These are phyloP conservation scores for Melampsora larici-populina DNA, from an alignment of 1,284 basidiomycete species.

Conservation along the genomic window DNA sequence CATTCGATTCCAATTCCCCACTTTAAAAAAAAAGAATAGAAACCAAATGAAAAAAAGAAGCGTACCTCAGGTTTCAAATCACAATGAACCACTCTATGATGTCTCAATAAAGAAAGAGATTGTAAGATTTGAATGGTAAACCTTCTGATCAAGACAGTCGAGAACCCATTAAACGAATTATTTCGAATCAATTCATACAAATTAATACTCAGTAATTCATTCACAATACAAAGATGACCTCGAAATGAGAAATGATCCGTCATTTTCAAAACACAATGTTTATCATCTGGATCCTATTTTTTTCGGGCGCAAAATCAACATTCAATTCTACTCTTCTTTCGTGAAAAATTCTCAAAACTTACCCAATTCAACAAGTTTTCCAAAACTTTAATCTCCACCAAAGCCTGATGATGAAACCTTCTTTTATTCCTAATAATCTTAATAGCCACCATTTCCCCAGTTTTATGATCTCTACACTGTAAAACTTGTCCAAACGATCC, in stretches of 20 bases:
- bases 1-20: too few relatives aligned
- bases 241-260: constrained; percentile 98
- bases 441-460: constrained; percentile 93
- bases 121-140: constrained; percentile 94
- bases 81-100: constrained; percentile 98
- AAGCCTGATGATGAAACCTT: constrained; percentile 94
- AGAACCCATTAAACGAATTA: constrained; percentile 95
- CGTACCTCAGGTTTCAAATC: constrained; percentile 94
- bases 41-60: constrained; percentile 11
- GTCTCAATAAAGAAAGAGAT: constrained; percentile 86
- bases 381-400: constrained; percentile 97
- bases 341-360: too few relatives aligned
- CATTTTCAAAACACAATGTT: constrained; percentile 97
- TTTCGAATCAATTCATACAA: constrained; percentile 99
- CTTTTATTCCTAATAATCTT: constrained; percentile 99
- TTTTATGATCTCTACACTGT: constrained; percentile 91
- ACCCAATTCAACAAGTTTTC: constrained; percentile 96
- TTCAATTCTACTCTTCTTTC: too few relatives aligned
- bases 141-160: constrained; percentile 85
- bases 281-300: constrained; percentile 83
- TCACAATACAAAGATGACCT: constrained; percentile 95
- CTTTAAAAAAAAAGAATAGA: background rate
- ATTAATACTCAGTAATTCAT: constrained; percentile 96
- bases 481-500: constrained; percentile 98
- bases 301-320: too few relatives aligned